Base-by-base conservation (phyloP, 139 green algal genomes). In the Closterium sp. region DNA sequence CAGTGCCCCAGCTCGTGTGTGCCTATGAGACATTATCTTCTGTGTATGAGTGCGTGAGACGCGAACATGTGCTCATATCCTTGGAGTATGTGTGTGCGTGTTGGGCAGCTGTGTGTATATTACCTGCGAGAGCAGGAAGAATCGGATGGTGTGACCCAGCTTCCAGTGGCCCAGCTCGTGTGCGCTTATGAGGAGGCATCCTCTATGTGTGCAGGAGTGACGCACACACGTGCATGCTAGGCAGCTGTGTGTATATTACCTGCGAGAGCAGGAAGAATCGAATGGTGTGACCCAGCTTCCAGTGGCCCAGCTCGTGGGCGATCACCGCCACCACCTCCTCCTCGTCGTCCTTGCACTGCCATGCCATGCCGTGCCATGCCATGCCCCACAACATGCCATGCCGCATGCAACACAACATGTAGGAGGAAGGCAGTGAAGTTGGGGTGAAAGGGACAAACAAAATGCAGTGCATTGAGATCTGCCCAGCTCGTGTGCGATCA, bases 141-240 rank as follows among this genome's bases (percentile, higher is more conserved):
- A 95, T 30, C 95, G 91, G 2, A 94, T 85, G 0, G 96, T 98
- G 96, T 98, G 97, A 27, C 95, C 50, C 89, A 98, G 94, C 96
- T 98, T 98, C 97, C 97, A 98, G 95, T 98, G 97, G 5, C 95
- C 96, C 28, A 98, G 93, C 94, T 98, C 97, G 91, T 99, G 97
- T 2, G 97, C 97, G 45, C 99, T 94, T 73, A 99, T 45, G 38
- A 45, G 38, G 10, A 9, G 4, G 38, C 0, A 45, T 45, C 38
- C 4, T 45, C 4, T 45, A 6, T 45, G 4, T 45, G 4, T 45
- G 38, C 38, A 4, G 2, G 32, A 38, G 32, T 7, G 2, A 38
- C 32, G 32, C 32, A 38, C 32, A 38, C 4, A 4, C 32, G 50
- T 73, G 17, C 50, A 73, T 73, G 50, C 4, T 45, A 45, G 38